Base-by-base conservation (phyloP, 352 stramenopile genomes). In the Globisporangium megalacanthum region DNA sequence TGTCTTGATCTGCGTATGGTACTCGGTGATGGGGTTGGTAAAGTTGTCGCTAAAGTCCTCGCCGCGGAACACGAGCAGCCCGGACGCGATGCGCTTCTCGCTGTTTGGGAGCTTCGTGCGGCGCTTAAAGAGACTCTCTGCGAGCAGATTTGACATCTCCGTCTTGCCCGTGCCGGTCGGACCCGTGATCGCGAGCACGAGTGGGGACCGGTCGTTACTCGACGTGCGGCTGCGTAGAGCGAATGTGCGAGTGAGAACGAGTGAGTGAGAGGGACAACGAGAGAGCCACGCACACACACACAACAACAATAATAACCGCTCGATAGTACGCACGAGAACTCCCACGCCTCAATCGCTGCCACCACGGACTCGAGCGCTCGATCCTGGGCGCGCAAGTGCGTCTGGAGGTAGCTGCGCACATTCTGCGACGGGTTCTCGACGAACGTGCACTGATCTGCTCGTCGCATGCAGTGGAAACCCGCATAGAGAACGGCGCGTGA, bases 81-180 rank as follows among this genome's bases (percentile, higher is more conserved):
- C 87, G 3, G 79, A 83, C 6, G 83, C 68, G 29, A 86, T 64
- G 19, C 61, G 58, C 59, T 89, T 91, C 51, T 89, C 81, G 45
- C 79, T 89, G 52, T 87, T 86, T 1, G 79, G 66, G 5, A 92
- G 68, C 29, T 79, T 83, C 31, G 76, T 83, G 52, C 77, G 88
- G 33, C 78, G 83, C 52, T 89, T 88, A 42, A 97, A 94, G 31
- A 97, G 61, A 57, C 72, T 83, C 63, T 94, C 78, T 4, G 86
- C 85, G 22, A 97, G 67, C 29, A 94, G 63, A 31, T 90, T 83
- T 10, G 88, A 92, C 66, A 88, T 93, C 61, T 97, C 88, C 8
- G 88, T 97, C 69, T 97, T 97, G 33, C 89, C 89, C 5, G 84
- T 92, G 19, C 89, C 89, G 0, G 89, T 96, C 11, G 89, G 89